Base-by-base conservation (phyloP, 2,329 filamentous ascomycete genomes). In the Clonostachys rhizophaga region DNA sequence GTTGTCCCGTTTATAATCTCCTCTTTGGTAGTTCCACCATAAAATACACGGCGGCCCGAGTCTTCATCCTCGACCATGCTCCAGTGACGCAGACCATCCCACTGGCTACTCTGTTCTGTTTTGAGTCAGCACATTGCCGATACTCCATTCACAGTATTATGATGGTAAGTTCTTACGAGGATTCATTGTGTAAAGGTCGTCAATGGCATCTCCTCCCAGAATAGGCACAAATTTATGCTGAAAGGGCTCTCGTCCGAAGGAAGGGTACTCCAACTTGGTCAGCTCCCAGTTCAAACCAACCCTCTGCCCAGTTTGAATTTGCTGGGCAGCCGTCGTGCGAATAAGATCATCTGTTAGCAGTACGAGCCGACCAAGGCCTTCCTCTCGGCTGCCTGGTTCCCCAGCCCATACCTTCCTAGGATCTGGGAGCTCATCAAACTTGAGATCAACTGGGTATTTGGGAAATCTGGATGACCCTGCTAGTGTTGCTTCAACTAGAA, bases 281-380 rank as follows among this genome's bases (percentile, higher is more conserved):
- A 82, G 57, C 20, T 77, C 72, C 78, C 78, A 82, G 24, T 71
- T 70, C 37, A 83, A 65, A 10, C 72, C 72, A 20, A 80, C 69
- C 34, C 76, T 67, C 17, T 65, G 64, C 12, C 79, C 79, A 1
- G 71, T 74, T 37, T 64, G 67, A 53, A 82, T 80, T 53, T 78
- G 72, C 6, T 65, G 63, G 5, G 66, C 62, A 3, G 78, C 77
- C 1, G 74, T 68, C 18, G 65, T 63, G 6, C 71, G 68, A 4
- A 81, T 74, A 4, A 81, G 72, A 2, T 77, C 67, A 2, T 76
- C 72, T 0, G 78, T 81, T 24, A 83, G 67, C 5, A 76, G 67
- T 1, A 64, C 68, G 6, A 73, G 64, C 49, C 76, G 70, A 18
- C 77, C 77, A 1, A 79, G 60, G 5, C 77, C 78, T 60, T 81